phyloP scores from a whole-genome alignment of 1,139 yeast species.

The Chernovozyma sophiae-reginae region DNA sequence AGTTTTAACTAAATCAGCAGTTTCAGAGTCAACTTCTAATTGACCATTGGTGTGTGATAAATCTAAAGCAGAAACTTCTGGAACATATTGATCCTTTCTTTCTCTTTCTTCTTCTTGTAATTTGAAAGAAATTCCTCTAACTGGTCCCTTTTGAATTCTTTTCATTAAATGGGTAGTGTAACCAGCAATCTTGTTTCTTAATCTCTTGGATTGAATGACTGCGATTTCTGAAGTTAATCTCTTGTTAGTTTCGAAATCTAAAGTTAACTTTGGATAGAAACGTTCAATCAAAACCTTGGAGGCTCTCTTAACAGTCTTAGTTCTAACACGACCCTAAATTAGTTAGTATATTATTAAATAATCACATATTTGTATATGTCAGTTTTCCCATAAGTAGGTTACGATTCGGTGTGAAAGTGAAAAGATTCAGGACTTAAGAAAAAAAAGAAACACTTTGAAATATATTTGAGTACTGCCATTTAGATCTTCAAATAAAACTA shows the following conservation, averaged over 20 bases:
- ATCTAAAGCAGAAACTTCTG: slow-evolving; percentile 99
- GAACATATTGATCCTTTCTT: slow-evolving; percentile 99
- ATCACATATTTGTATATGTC: too few relatives aligned
- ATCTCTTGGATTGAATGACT: slow-evolving; percentile 98
- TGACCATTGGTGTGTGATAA: slow-evolving; percentile 94
- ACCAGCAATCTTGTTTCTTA: slow-evolving; percentile 99
- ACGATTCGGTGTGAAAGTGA: too few relatives aligned
- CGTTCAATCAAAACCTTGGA: slow-evolving; percentile 99
- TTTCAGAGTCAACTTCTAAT: slow-evolving; percentile 97
- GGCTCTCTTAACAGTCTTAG: slow-evolving; percentile 99
- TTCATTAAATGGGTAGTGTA: slow-evolving; percentile 99
- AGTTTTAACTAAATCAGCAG: slow-evolving; percentile 93
- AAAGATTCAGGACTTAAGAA: too few relatives aligned
- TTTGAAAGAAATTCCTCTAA: slow-evolving; percentile 99
- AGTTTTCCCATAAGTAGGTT: too few relatives aligned
- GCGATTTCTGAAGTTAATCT: slow-evolving; percentile 98
- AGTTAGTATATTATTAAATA: slow-evolving; percentile 30
- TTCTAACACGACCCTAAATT: slow-evolving; percentile 92
- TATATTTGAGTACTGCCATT: too few relatives aligned
- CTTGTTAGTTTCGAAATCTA: slow-evolving; percentile 99
- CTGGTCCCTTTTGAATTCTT: slow-evolving; percentile 99
- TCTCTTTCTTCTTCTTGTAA: slow-evolving; percentile 99
- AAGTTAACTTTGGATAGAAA: slow-evolving; percentile 99
- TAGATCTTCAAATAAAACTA: too few relatives aligned
- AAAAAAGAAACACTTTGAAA: too few relatives aligned